Base-by-base conservation (phyloP, 129 eudicot species). In the Gnaphalium uliginosum region DNA sequence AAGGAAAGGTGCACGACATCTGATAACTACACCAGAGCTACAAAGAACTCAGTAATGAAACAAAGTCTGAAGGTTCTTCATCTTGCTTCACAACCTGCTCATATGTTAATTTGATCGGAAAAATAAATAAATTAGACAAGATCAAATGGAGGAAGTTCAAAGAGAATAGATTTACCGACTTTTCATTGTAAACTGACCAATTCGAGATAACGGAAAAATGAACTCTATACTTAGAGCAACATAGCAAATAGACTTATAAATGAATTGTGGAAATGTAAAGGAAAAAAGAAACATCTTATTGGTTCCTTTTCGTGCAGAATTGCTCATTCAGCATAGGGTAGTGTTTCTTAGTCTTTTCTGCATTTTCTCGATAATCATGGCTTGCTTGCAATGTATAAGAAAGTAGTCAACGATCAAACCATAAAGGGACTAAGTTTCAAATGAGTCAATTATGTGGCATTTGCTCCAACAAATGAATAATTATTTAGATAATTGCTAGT, bases 1-100 rank as follows among this genome's bases (percentile, higher is more conserved):
- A 54, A 69, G 51, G 62, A 26, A 71, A 33, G 24, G 48, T 69
- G 53, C 63, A 78, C n/a, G 56, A 59, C 51, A 66, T 66, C 23
- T 33, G 53, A 69, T 70, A 25, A n/a, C 59, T 62, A 68, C 30
- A 32, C 66, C 71, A 6, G 51, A 21, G 74, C 86, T 77, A 85
- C 87, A 85, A 73, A 32, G 83, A 76, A 68, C 83, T 81, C 66
- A 85, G 73, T 57, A 85, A 59, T 37, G 85, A 80, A 64, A 83
- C 79, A 59, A 87, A 83, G 11, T 90, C 92, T 24, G 46, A 75
- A 80, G 92, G 88, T 78, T 90, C 92, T 79, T 90, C 89, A 39
- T 80, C 85, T 82, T 87, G 90, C 76, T 71, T 87, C 57, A 90
- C 86, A 73, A 90, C 73, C 96, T 90, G 90, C 33, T 50, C 80